Conservation (phyloP, 768 basidiomycete genomes). For the Russula earlei region DNA sequence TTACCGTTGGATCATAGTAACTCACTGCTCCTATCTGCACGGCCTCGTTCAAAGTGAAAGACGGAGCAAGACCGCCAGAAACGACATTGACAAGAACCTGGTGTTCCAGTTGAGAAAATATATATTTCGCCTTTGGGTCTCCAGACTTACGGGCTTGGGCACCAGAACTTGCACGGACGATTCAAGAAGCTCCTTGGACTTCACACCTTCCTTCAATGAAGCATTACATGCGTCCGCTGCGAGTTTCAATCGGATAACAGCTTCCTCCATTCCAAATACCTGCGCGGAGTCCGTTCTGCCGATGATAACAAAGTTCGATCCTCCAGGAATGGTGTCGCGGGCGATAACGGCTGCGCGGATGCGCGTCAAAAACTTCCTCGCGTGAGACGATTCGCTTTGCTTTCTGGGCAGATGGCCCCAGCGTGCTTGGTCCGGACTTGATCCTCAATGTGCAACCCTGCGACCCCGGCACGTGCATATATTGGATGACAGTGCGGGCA, state of each 20-base stretch:
- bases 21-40: conserved; percentile 66
- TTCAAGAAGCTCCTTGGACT: conserved; percentile 53
- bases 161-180: conserved; percentile 57
- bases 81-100: conserved; percentile 72
- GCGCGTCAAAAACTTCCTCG: conserved; percentile 63
- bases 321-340: conserved; percentile 64
- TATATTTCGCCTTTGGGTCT: too few species aligned
- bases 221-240: conserved; percentile 65
- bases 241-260: conserved; percentile 51
- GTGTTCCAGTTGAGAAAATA: neutral
- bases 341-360: conserved; percentile 72
- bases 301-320: conserved; percentile 70
- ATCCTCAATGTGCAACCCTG: conserved; percentile 71
- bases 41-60: conserved; percentile 60
- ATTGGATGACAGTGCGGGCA: conserved; percentile 66
- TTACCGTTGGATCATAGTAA: conserved; percentile 42
- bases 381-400: conserved; percentile 73
- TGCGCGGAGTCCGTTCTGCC: conserved; percentile 74
- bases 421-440: conserved; percentile 76
- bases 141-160: conserved; percentile 50
- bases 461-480: conserved; percentile 60
- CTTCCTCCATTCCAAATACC: conserved; percentile 73
- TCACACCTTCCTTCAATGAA: conserved; percentile 81
- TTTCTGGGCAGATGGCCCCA: conserved; percentile 76
- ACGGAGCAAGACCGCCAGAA: conserved; percentile 67